Conservation (phyloP, 2,329 filamentous ascomycete genomes). For the Pochonia chlamydosporia region DNA sequence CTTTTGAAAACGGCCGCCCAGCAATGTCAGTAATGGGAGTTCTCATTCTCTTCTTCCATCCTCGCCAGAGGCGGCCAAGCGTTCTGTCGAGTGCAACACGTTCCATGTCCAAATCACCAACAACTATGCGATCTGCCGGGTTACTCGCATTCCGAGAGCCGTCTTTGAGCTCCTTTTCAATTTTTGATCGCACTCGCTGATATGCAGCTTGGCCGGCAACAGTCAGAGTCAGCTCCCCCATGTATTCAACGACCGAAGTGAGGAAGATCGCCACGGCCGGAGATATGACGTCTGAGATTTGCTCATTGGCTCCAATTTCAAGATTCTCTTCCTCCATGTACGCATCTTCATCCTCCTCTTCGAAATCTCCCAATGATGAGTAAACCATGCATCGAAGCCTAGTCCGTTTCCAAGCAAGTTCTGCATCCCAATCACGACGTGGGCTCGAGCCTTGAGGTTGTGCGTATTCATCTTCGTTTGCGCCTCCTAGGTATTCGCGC, state of each 20-base stretch:
- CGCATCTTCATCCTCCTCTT: conserved; percentile 93
- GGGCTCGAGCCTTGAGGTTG: conserved; percentile 44
- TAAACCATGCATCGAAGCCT: conserved; percentile 97
- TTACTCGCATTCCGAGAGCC: conserved; percentile 40
- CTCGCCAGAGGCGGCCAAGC: conserved; percentile 84
- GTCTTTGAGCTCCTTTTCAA: conserved; percentile 54
- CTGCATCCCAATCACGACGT: conserved; percentile 73
- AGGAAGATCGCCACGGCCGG: conserved; percentile 93
- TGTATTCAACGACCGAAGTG: conserved; percentile 88
- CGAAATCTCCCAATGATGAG: conserved; percentile 90
- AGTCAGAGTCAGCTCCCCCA: conserved; percentile 87
- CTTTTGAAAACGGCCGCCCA: conserved; percentile 43
- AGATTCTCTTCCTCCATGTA: conserved; percentile 78
- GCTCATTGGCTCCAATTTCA: conserved; percentile 49
- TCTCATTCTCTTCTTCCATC: conserved; percentile 84
- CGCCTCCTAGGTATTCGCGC: conserved; percentile 76
- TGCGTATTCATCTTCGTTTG: conserved; percentile 66
- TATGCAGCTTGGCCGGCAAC: conserved; percentile 81
- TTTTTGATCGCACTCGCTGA: conserved; percentile 54
- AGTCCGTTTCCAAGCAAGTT: conserved; percentile 89
- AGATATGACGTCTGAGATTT: conserved; percentile 65
- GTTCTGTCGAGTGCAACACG: conserved; percentile 85
- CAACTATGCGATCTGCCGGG: conserved; percentile 62
- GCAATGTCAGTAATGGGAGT: conserved; percentile 44
- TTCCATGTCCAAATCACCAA: conserved; percentile 90